Evolutionary conservation across 257 asterid species (phyloP).

Genomic region (Knoxia roxburghii): DNA sequence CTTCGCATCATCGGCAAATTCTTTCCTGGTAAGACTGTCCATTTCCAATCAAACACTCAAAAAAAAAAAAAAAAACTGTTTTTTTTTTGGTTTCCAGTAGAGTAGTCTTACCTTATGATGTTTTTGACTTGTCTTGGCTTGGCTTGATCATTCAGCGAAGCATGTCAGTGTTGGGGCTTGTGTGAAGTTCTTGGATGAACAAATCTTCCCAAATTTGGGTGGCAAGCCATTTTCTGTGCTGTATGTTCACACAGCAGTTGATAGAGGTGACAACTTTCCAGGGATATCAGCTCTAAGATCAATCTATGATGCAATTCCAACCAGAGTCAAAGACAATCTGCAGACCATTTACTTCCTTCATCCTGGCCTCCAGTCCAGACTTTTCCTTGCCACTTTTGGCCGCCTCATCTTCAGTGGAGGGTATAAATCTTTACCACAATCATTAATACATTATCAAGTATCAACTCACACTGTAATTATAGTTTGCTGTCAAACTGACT

Average conservation of each 20-base stretch:
- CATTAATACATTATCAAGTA: too few relatives aligned
- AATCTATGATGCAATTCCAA: slow-evolving; percentile 55
- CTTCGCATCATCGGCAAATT: slow-evolving; percentile 59
- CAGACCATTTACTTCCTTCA: slow-evolving; percentile 63
- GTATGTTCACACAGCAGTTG: slow-evolving; percentile 60
- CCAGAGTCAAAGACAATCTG: slow-evolving; percentile 32
- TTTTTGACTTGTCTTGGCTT: not conserved
- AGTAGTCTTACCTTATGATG: not conserved
- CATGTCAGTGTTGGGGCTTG: slow-evolving; percentile 39
- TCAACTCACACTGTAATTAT: too few relatives aligned
- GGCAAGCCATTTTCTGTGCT: slow-evolving; percentile 54
- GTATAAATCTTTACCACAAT: slow-evolving; percentile 20
- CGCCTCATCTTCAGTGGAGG: slow-evolving; percentile 51
- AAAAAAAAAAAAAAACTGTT: too few relatives aligned
- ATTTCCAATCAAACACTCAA: too few relatives aligned
- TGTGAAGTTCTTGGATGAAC: slow-evolving; percentile 53
- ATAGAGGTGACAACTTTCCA: slow-evolving; percentile 52
- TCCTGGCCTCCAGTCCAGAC: slow-evolving; percentile 73
- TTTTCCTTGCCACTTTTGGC: slow-evolving; percentile 69
- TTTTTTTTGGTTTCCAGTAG: too few relatives aligned
- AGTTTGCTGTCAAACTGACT: too few relatives aligned
- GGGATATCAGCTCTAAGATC: slow-evolving; percentile 53
- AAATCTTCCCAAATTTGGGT: slow-evolving; percentile 38
- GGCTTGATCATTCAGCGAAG: slow-evolving; percentile 39
- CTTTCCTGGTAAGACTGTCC: slow-evolving; percentile 57